Evolutionary conservation across 768 basidiomycete species (phyloP), one percentile per base, ranked within the genome.

Genomic region (Crucibulum laeve): DNA sequence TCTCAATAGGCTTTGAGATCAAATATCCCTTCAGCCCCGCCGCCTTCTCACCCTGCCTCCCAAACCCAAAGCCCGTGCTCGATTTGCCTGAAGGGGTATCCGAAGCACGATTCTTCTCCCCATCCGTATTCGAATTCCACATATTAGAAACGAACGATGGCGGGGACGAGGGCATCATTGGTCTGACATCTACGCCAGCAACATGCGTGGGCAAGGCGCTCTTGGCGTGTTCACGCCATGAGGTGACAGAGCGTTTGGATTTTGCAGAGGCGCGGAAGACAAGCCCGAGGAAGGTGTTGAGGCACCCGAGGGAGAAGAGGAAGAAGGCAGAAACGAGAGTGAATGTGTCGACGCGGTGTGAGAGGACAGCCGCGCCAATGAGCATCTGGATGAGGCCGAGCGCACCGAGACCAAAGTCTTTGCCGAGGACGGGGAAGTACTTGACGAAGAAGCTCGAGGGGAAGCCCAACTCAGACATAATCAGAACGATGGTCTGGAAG

Each of bases 251-350:
- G 15, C 84, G 78, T 52, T 79, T 81, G 15, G 63, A 47, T 52
- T 82, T 84, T 45, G 77, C 80, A 1, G 68, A 70, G 51, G 74
- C 71, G 43, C 82, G 79, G 73, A 82, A 87, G 59, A 85, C 75
- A 51, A 89, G 75, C 32, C 86, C 86, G 48, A 82, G 70, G 46
- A 91, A 61, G 52, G 91, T 81, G 69, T 95, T 91, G 43, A 95
- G 64, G 63, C 89, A 91, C n/a, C 91, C 92, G 45, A 95, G 57
- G 40, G 90, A 76, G 70, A 95, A 95, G 48, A 95, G 77, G 71
- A 95, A 84, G 74, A 94, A 94, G 37, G 87, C 91, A 4, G 91
- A 74, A 49, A 91, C 91, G 57, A 94, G 87, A 17, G 91, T 82
- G 70, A 95, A 94, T 47, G 79, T 81, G 54, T 91, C 83, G 46